Evolutionary conservation across 306 rosid genomes (phyloP), one percentile per base, ranked within the genome.

Genomic region (Gynostemma pentaphyllum): DNA sequence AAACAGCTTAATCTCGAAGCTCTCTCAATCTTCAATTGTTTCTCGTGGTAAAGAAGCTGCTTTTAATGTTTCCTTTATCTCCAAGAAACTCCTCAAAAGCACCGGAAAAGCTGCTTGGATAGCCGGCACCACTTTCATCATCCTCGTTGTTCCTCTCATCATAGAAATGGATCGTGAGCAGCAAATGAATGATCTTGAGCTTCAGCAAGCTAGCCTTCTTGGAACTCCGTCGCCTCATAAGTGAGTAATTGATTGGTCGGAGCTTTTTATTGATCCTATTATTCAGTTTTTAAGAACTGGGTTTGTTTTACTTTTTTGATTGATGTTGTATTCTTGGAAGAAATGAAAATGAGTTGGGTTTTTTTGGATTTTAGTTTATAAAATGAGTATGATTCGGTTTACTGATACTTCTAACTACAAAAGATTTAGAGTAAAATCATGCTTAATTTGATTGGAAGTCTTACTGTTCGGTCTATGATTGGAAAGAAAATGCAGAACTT

Each of bases 21-120:
- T 91, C 32, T 75, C 89, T 0, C 81, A 75, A 70, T 85, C 96
- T 16, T 66, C 80, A 9, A 23, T 83, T 64, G 82, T 83, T 24
- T 41, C 80, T 14, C 75, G 80, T 4, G 87, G 89, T 47, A 90
- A 74, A 72, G 79, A 81, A 27, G 83, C 79, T 23, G 87, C 82
- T 44, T 65, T 75, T 47, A 87, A 81, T 65, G 85, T 87, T 30
- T 68, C 77, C 21, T 44, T 77, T 60, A 83, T 87, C 27, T 36
- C 86, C 2, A 78, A 75, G 66, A 85, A 85, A 85, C 97, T 91
- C 26, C 75, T 87, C 55, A 75, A 69, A 52, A 87, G 95, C 83
- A 91, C 95, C 55, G 96, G 96, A 9, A 91, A 79, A 72, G 97
- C 96, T 16, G 96, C 97, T 0, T 91, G 97, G 97, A 85, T 91